A percentile compares a stretch with the other conserved stretches of the same genome.
Evolutionary conservation across 2,329 filamentous ascomycete genomes (phyloP).

Genomic region (Fusarium redolens): DNA sequence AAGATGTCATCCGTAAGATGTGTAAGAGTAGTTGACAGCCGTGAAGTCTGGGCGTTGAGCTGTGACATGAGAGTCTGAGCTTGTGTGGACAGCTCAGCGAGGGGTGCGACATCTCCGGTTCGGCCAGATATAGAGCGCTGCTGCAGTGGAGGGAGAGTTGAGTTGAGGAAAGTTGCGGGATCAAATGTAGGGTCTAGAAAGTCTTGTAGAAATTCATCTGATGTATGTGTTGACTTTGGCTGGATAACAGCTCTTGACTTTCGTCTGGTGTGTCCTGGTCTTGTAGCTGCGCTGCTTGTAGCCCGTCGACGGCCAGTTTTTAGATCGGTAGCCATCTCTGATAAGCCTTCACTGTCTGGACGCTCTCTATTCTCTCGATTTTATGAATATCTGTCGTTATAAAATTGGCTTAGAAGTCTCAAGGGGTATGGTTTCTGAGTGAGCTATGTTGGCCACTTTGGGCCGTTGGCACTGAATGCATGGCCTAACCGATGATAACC

Average conservation of each 20-base stretch:
- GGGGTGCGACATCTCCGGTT: constrained; percentile 60
- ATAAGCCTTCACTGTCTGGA: background rate
- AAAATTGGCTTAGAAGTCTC: constrained; percentile 7
- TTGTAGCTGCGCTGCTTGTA: constrained; percentile 57
- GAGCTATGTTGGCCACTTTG: constrained; percentile 30
- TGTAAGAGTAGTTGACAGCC: constrained; percentile 83
- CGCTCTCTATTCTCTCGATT: background rate
- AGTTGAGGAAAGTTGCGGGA: constrained; percentile 86
- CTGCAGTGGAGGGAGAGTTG: constrained; percentile 76
- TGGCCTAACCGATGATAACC: constrained; percentile 50
- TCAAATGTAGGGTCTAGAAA: constrained; percentile 85
- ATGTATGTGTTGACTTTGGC: constrained; percentile 70
- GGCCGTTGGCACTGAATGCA: background rate
- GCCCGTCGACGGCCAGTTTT: constrained; percentile 57
- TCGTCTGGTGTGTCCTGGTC: constrained; percentile 57
- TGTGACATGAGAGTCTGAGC: constrained; percentile 88
- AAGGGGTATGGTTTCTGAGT: constrained; percentile 17
- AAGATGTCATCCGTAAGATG: constrained; percentile 95
- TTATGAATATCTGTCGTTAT: background rate
- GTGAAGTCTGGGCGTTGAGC: constrained; percentile 87
- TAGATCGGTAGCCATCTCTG: constrained; percentile 47
- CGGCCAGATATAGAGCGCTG: constrained; percentile 49
- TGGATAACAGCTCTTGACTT: constrained; percentile 53
- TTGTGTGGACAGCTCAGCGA: constrained; percentile 82
- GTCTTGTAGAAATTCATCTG: constrained; percentile 77